Base-by-base conservation (phyloP, 768 basidiomycete genomes). In the Krasilnikovozyma curviuscula region DNA sequence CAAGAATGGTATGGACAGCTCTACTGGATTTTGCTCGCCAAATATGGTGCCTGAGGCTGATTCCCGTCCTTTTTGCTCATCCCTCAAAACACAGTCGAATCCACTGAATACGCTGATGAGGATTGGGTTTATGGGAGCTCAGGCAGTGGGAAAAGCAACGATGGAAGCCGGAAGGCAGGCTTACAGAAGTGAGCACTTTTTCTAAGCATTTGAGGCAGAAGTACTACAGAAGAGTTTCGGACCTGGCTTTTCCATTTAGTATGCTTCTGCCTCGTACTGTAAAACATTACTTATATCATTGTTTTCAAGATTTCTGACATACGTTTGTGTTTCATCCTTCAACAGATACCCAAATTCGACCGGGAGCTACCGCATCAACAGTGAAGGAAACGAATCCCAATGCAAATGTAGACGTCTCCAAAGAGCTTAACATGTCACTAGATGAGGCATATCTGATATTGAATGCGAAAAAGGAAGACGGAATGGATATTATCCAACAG, bases 391-490 rank as follows among this genome's bases (percentile, higher is more conserved):
- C 81, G 13, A 73, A 72, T n/a, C 82, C 81, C 23, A 55, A 70
- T 7, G 28, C 40, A 24, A 82, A 81, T 10, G 84, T 88, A 70
- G 76, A 73, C 59, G 67, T 93, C 32, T 85, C 83, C 44, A 74
- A 79, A 55, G 75, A 82, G 54, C 77, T 86, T 59, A 77, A 79
- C 43, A 89, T 98, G 88, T 86, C 85, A 7, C 58, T 91, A 56
- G 89, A 95, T 56, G 93, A 98, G 67, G 93, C 91, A 18, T 79
- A 79, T 58, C 68, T 93, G 50, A 86, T 98, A 59, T 67, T 98
- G 53, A 95, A 98, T 63, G 68, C 75, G 19, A 89, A 85, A 64
- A 74, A 74, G 31, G 80, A 72, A 19, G 80, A 83, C 21, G 58
- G 69, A 0, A 61, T 80, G 60, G 79, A 85, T 60, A 70, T 67